phyloP scores from a whole-genome alignment of 1,284 basidiomycete genomes.

The Ceraceosorus bombacis region DNA sequence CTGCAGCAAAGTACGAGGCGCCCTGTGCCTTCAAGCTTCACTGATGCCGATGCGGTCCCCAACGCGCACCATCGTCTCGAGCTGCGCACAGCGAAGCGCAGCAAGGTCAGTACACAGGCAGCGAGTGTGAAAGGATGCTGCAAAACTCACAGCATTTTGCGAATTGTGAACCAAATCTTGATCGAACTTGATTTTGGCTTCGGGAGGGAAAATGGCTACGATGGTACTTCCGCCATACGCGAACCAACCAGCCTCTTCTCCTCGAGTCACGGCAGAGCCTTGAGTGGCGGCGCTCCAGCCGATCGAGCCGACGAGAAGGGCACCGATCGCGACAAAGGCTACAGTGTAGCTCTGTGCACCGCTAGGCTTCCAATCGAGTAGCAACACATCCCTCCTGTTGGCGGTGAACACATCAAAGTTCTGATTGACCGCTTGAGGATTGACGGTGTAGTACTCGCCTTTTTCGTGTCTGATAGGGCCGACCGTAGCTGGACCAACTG shows the following conservation, averaged over 20 bases:
- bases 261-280: slow-evolving; percentile 9
- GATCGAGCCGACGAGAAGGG: slow-evolving; percentile 21
- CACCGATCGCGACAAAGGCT: slow-evolving; percentile 18
- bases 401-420: slow-evolving; percentile 40
- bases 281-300: slow-evolving; percentile 9
- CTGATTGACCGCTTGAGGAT: slow-evolving; percentile 37
- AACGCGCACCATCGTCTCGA: slow-evolving; percentile 21
- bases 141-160: slow-evolving; percentile 4
- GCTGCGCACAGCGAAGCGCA: not conserved
- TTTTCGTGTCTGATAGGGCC: slow-evolving; percentile 9
- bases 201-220: slow-evolving; percentile 18
- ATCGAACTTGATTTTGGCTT: slow-evolving; percentile 18
- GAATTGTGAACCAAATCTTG: slow-evolving; percentile 16
- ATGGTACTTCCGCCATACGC: slow-evolving; percentile 13
- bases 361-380: slow-evolving; percentile 27
- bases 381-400: slow-evolving; percentile 29
- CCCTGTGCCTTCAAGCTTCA: not conserved
- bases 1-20: too few relatives aligned
- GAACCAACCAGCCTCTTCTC: slow-evolving; percentile 19
- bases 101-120: not conserved
- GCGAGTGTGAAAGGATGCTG: not conserved
- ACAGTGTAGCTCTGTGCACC: not conserved
- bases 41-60: slow-evolving; percentile 15
- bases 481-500: slow-evolving; percentile 49
- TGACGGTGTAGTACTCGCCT: slow-evolving; percentile 22